Evolutionary conservation across 768 basidiomycete species (phyloP).

Genomic region (Asterophora parasitica): DNA sequence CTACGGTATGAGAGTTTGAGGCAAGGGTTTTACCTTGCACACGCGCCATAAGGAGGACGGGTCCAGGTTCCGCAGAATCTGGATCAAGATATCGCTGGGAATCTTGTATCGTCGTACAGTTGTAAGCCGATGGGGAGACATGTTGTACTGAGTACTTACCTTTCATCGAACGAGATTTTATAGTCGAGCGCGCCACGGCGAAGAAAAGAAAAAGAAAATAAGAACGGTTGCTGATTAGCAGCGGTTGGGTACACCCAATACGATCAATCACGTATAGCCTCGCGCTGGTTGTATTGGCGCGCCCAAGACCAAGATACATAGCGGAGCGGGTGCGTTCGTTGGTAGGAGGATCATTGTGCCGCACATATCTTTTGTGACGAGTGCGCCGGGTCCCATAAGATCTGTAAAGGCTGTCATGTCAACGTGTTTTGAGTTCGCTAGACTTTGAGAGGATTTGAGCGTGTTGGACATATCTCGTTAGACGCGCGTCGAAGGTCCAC

Average conservation of each 20-base stretch:
- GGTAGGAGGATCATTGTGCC: conserved; percentile 45
- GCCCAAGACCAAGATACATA: conserved; percentile 37
- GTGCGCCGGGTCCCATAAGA: conserved; percentile 29
- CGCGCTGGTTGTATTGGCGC: conserved; percentile 37
- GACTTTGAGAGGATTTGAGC: conserved; percentile 34
- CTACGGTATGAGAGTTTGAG: not conserved
- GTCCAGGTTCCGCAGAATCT: conserved; percentile 45
- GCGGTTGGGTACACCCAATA: conserved; percentile 35
- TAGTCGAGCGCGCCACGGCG: conserved; percentile 31
- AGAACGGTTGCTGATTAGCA: conserved; percentile 39
- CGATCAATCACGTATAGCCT: conserved; percentile 35
- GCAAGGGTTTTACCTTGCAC: conserved; percentile 34
- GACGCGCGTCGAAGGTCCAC: conserved; percentile 23
- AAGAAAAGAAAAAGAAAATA: conserved; percentile 40
- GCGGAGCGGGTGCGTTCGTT: conserved; percentile 37
- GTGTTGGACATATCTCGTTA: conserved; percentile 27
- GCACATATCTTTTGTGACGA: conserved; percentile 46
- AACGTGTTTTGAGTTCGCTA: conserved; percentile 40
- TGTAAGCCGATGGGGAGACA: conserved; percentile 41
- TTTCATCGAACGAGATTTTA: conserved; percentile 39
- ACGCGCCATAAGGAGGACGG: conserved; percentile 43
- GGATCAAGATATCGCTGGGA: conserved; percentile 47
- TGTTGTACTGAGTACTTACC: conserved; percentile 31
- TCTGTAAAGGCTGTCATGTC: conserved; percentile 50
- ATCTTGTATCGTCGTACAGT: conserved; percentile 42